Percentiles rank a stretch among this genome's conserved stretches.
phyloP scores from a whole-genome alignment of 2,329 filamentous ascomycete genomes.

The Neobulgaria alba region DNA sequence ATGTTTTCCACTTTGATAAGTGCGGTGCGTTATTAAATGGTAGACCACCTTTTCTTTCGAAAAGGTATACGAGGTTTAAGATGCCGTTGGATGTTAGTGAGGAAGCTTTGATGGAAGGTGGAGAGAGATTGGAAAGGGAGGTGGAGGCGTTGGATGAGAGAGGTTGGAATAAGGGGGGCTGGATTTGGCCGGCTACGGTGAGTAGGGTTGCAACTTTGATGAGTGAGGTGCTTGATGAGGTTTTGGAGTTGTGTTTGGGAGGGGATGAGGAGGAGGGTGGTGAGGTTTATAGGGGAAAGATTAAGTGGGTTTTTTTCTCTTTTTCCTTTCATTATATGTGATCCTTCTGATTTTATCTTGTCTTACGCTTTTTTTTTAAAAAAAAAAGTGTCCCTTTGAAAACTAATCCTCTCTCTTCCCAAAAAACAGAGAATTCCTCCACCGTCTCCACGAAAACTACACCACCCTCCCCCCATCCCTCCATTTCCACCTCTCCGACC shows the following conservation, averaged over 20 bases:
- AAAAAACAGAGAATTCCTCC: conserved; percentile 14
- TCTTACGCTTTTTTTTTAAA: no score
- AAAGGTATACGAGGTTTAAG: conserved; percentile 45
- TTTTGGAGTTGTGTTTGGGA: conserved; percentile 44
- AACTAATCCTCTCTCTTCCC: no score
- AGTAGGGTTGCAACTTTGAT: conserved; percentile 39
- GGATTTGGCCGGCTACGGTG: conserved; percentile 37
- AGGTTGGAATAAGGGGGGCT: conserved; percentile 43
- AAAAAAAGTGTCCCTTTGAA: no score
- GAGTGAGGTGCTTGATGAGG: conserved; percentile 45
- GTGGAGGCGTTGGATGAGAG: conserved; percentile 35
- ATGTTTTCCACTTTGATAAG: conserved; percentile 40
- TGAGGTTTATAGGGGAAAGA: no score
- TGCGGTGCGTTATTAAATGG: conserved; percentile 43
- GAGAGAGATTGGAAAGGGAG: conserved; percentile 32
- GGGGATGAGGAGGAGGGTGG: conserved; percentile 15
- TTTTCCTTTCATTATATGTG: no score
- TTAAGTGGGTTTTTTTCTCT: no score
- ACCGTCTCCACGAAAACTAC: conserved; percentile 30
- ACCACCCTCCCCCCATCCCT: conserved; percentile 28
- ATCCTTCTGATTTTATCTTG: no score
- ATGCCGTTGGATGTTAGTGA: conserved; percentile 47
- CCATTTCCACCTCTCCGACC: conserved; percentile 31
- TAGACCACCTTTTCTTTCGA: conserved; percentile 42
- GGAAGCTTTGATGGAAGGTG: conserved; percentile 37